Evolutionary conservation across 1,139 yeast genomes (phyloP).

Genomic region (Hyphopichia burtonii): DNA sequence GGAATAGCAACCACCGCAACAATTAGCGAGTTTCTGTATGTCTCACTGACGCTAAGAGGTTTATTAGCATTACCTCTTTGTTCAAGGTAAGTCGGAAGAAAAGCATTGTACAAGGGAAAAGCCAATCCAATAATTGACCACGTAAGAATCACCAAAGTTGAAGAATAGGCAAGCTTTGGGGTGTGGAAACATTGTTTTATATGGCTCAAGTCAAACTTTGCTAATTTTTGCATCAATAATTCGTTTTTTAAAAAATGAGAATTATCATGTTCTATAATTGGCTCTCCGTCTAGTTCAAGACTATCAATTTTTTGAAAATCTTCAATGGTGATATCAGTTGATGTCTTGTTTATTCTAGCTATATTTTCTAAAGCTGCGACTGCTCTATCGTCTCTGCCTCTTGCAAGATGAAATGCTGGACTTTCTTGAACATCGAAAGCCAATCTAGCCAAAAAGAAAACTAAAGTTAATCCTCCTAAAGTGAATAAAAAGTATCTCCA

Average conservation of each 20-base stretch:
- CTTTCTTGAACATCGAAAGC: slow-evolving; percentile 38
- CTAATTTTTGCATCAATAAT: slow-evolving; percentile 24
- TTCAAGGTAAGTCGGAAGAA: slow-evolving; percentile 39
- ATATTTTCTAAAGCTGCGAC: slow-evolving; percentile 35
- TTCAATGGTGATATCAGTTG: slow-evolving; percentile 25
- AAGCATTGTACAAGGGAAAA: slow-evolving; percentile 46
- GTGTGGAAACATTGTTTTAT: slow-evolving; percentile 37
- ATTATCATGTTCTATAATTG: background rate
- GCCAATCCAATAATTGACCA: slow-evolving; percentile 50
- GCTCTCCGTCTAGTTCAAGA: background rate
- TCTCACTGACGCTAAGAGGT: slow-evolving; percentile 32
- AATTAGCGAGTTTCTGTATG: slow-evolving; percentile 41
- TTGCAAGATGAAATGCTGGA: slow-evolving; percentile 38
- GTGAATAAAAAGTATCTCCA: slow-evolving; percentile 45
- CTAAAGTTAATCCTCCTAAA: slow-evolving; percentile 39
- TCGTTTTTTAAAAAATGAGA: slow-evolving; percentile 12
- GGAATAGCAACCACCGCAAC: slow-evolving; percentile 44
- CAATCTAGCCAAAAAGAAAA: slow-evolving; percentile 37
- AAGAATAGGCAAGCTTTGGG: slow-evolving; percentile 30
- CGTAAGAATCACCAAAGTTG: slow-evolving; percentile 32
- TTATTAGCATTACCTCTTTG: slow-evolving; percentile 31
- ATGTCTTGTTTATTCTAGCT: slow-evolving; percentile 31
- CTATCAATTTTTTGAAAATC: slow-evolving; percentile 29
- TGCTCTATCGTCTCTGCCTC: slow-evolving; percentile 37
- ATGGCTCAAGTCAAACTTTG: slow-evolving; percentile 30